These are phyloP conservation scores for Drechslerella dactyloides DNA, from an alignment of 2,329 filamentous ascomycete species.

Conservation along the genomic window DNA sequence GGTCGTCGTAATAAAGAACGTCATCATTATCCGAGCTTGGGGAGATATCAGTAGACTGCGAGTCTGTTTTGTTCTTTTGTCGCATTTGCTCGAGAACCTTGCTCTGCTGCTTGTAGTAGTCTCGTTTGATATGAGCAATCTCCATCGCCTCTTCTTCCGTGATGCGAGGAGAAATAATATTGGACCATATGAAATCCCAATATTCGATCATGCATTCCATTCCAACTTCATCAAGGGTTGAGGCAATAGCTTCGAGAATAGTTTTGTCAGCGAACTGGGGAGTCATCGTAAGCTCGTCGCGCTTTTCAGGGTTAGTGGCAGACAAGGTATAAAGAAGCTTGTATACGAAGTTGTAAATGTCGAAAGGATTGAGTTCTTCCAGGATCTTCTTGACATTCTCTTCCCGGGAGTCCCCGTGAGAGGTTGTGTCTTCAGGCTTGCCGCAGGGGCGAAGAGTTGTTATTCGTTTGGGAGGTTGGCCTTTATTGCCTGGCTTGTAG, in stretches of 20 bases:
- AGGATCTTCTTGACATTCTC: conserved; percentile 6
- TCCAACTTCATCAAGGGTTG: not conserved
- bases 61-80: not conserved
- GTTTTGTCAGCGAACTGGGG: conserved; percentile 8
- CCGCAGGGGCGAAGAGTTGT: not conserved
- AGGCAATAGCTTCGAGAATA: not conserved
- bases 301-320: not conserved
- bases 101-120: not conserved
- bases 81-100: not conserved
- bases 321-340: conserved; percentile 13
- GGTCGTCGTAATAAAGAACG: too few species aligned
- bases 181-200: conserved; percentile 20
- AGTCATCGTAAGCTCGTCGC: not conserved
- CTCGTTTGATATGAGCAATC: not conserved
- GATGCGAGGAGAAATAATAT: conserved; percentile 13
- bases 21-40: not conserved
- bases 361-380: conserved; percentile 4
- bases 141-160: conserved; percentile 14
- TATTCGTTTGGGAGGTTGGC: not conserved
- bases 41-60: not conserved
- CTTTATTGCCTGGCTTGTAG: not conserved
- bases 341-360: conserved; percentile 27
- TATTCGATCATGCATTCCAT: conserved; percentile 8
- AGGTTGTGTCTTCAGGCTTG: conserved; percentile 1
- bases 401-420: not conserved